A percentile compares a stretch with the other conserved stretches of the same genome.
These are phyloP conservation scores for Kwoniella dejecticola DNA, from an alignment of 768 basidiomycete species.

Conservation along the genomic window DNA sequence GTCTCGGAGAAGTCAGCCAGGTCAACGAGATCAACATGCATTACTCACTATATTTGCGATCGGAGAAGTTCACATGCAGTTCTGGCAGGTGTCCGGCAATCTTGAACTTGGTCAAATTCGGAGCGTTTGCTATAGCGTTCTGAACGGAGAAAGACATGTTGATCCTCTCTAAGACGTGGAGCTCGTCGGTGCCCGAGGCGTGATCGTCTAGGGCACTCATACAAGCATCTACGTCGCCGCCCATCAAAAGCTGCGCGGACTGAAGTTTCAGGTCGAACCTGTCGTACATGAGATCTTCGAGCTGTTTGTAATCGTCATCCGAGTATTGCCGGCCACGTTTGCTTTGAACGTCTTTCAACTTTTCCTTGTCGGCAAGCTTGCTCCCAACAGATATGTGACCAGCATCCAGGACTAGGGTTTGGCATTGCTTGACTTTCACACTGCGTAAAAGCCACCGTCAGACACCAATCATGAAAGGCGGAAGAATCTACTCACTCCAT, in stretches of 20 bases:
- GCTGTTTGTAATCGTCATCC: slow-evolving; percentile 78
- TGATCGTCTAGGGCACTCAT: slow-evolving; percentile 69
- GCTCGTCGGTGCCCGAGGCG: slow-evolving; percentile 60
- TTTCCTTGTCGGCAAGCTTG: slow-evolving; percentile 79
- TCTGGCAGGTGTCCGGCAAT: slow-evolving; percentile 83
- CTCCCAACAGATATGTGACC: slow-evolving; percentile 95
- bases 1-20: slow-evolving; percentile 44
- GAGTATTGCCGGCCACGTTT: slow-evolving; percentile 82
- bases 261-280: slow-evolving; percentile 77
- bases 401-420: slow-evolving; percentile 88
- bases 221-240: slow-evolving; percentile 77
- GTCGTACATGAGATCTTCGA: slow-evolving; percentile 96
- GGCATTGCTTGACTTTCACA: slow-evolving; percentile 73
- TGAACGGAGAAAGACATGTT: slow-evolving; percentile 86
- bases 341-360: slow-evolving; percentile 72
- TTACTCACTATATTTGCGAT: slow-evolving; percentile 55
- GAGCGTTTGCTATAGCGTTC: slow-evolving; percentile 83
- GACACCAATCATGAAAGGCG: neutral
- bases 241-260: slow-evolving; percentile 89
- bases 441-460: slow-evolving; percentile 57
- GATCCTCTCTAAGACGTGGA: slow-evolving; percentile 89
- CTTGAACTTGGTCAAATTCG: slow-evolving; percentile 84
- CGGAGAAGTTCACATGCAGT: slow-evolving; percentile 73
- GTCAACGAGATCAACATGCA: neutral
- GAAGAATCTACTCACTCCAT: slow-evolving; percentile 67